A percentile compares a stretch with the other conserved stretches of the same genome.
phyloP scores from a whole-genome alignment of 495 filamentous ascomycete species.

The Penicillium canariense region DNA sequence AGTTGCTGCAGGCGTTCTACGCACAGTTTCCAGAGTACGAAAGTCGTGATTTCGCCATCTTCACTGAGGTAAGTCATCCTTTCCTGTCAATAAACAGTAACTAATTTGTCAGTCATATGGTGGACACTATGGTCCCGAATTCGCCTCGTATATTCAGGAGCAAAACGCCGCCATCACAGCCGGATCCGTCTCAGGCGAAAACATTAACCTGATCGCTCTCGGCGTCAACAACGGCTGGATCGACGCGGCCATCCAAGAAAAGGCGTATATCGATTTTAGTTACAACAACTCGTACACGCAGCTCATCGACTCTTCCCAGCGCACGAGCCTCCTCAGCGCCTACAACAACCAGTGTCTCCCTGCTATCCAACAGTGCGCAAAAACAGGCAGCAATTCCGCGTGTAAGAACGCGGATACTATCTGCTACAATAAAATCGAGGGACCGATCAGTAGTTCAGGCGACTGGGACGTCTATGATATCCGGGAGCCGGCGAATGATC shows the following conservation, averaged over 20 bases:
- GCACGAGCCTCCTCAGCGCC: constrained; percentile 33
- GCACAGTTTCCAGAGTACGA: constrained; percentile 52
- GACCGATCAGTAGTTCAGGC: constrained; percentile 26
- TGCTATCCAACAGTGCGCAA: constrained; percentile 34
- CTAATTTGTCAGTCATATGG: constrained; percentile 47
- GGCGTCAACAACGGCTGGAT: constrained; percentile 58
- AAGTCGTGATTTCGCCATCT: constrained; percentile 53
- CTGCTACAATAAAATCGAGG: constrained; percentile 47
- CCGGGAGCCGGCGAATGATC: constrained; percentile 41
- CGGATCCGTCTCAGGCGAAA: constrained; percentile 41
- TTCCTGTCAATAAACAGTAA: neutral
- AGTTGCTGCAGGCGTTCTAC: constrained; percentile 55
- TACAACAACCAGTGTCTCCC: constrained; percentile 45
- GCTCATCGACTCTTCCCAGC: constrained; percentile 44
- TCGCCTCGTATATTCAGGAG: constrained; percentile 48
- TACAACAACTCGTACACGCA: constrained; percentile 45
- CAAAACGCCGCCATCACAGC: constrained; percentile 48
- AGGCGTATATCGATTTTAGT: constrained; percentile 48
- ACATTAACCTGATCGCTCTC: constrained; percentile 52
- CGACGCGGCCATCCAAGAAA: constrained; percentile 38
- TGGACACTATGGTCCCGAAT: constrained; percentile 54
- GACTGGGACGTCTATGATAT: constrained; percentile 55
- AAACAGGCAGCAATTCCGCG: constrained; percentile 32
- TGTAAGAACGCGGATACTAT: constrained; percentile 43
- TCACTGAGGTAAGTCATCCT: constrained; percentile 34